Base-by-base conservation (phyloP, 768 basidiomycete genomes). In the Guyanaporus albipodus region DNA sequence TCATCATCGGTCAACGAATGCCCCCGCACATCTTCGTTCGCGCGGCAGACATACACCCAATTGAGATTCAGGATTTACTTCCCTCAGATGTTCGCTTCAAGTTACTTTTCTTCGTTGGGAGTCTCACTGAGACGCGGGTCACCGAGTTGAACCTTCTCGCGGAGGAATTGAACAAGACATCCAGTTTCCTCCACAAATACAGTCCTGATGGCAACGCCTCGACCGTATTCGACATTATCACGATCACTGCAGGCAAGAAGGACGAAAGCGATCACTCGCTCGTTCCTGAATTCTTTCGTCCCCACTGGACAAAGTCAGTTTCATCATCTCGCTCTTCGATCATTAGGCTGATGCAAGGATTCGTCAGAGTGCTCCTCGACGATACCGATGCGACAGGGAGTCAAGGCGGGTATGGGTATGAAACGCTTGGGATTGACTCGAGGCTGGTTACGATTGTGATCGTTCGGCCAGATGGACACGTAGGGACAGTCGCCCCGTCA, bases 221-320 rank as follows among this genome's bases (percentile, higher is more conserved):
- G 31, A 46, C 44, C 15, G 48, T 71, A 12, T 74, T 65, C 29
- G 60, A 63, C 36, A 46, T 65, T 4, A 31, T 63, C 40, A 52
- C 62, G 11, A 49, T 64, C 32, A 15, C 46, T 15, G 38, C 53
- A 29, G 64, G 59, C 8, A 50, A 55, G 44, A 73, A 70, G 48
- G 57, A 58, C 8, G 54, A 58, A 17, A 53, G 60, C 7, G 60
- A 69, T 19, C 67, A 61, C 4, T 8, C 36, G 26, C 24, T 12
- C 26, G 49, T 72, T 28, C 72, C 72, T 1, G 48, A 33, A 5
- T 39, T 61, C 22, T 55, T 75, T 44, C 60, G 71, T 41, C 44
- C 62, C 9, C 74, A 74, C 35, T 75, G 73, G 73, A 60, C 67
- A 18, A 71, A 68, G 73, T 73, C 11, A 46, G 44, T 28, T 4